Evolutionary conservation across 2,329 filamentous ascomycete species (phyloP).

Genomic region (Fusarium denticulatum): DNA sequence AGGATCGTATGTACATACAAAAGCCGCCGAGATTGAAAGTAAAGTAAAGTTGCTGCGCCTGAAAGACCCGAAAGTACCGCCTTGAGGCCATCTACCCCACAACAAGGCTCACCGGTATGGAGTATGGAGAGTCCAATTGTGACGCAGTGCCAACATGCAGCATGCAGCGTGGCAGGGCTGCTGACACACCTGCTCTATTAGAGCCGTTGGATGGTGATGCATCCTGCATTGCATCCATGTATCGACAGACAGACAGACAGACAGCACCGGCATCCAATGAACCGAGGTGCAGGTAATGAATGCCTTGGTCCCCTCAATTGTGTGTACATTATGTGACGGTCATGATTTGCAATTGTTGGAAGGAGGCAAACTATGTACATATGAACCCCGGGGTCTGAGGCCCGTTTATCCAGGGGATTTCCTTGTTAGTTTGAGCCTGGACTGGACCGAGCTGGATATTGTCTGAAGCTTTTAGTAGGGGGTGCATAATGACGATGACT

Average conservation of each 20-base stretch:
- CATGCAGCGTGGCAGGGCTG: slow-evolving; percentile 17
- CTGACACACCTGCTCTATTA: slow-evolving; percentile 30
- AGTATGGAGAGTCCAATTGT: slow-evolving; percentile 33
- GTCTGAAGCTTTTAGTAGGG: slow-evolving; percentile 12
- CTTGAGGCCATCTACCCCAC: slow-evolving; percentile 37
- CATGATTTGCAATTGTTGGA: slow-evolving; percentile 3
- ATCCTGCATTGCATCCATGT: slow-evolving; percentile 9
- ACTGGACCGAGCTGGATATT: neutral
- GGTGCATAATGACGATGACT: slow-evolving; percentile 29
- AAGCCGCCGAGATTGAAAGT: slow-evolving; percentile 25
- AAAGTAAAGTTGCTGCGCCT: neutral
- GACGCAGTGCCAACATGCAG: slow-evolving; percentile 5
- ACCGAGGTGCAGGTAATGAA: slow-evolving; percentile 12
- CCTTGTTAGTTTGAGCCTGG: slow-evolving; percentile 9
- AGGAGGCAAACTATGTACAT: slow-evolving; percentile 6
- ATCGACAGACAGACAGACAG: neutral
- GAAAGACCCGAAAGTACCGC: slow-evolving; percentile 13
- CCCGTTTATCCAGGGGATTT: slow-evolving; percentile 15
- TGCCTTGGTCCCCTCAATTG: neutral
- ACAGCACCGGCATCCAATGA: slow-evolving; percentile 8
- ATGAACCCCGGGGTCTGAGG: neutral
- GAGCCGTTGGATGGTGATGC: neutral
- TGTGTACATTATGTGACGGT: neutral
- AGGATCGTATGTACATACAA: neutral
- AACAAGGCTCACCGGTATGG: slow-evolving; percentile 36